Evolutionary conservation across 106 monocot species (phyloP).

Genomic region (Triglochin maritima): DNA sequence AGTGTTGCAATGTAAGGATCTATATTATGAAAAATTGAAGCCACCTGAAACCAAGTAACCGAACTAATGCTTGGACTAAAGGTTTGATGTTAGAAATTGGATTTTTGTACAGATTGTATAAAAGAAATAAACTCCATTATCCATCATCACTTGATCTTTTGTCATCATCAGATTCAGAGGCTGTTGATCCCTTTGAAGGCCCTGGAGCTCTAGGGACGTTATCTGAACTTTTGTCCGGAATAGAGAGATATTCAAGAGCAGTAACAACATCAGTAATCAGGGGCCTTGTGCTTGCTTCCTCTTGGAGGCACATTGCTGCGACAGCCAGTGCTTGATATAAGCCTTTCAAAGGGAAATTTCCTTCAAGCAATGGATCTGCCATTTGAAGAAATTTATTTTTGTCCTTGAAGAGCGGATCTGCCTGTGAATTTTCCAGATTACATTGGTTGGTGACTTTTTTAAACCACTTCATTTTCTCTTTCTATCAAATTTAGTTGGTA

Average conservation of each 20-base stretch:
- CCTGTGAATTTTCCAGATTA: slow-evolving; percentile 13
- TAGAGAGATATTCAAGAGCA: slow-evolving; percentile 36
- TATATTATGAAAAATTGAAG: no score
- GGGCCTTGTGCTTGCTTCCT: slow-evolving; percentile 40
- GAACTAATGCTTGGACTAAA: no score
- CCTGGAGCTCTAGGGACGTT: background rate
- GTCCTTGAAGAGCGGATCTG: slow-evolving; percentile 48
- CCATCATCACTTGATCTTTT: background rate
- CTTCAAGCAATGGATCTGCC: slow-evolving; percentile 51
- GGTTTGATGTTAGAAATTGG: no score
- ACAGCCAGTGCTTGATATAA: slow-evolving; percentile 60
- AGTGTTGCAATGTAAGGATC: no score
- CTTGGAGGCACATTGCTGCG: slow-evolving; percentile 62
- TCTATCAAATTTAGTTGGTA: no score
- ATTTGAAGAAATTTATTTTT: slow-evolving; percentile 49
- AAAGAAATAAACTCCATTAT: background rate
- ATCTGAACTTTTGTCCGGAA: slow-evolving; percentile 1
- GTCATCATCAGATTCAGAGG: slow-evolving; percentile 1
- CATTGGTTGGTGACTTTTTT: no score
- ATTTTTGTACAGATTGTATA: background rate
- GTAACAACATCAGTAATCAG: slow-evolving; percentile 54
- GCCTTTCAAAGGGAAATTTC: slow-evolving; percentile 27
- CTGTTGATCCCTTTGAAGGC: background rate
- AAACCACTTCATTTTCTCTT: no score
- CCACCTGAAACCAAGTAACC: no score